phyloP scores from a whole-genome alignment of 495 filamentous ascomycete genomes.

The Hypoxylon lenormandii region DNA sequence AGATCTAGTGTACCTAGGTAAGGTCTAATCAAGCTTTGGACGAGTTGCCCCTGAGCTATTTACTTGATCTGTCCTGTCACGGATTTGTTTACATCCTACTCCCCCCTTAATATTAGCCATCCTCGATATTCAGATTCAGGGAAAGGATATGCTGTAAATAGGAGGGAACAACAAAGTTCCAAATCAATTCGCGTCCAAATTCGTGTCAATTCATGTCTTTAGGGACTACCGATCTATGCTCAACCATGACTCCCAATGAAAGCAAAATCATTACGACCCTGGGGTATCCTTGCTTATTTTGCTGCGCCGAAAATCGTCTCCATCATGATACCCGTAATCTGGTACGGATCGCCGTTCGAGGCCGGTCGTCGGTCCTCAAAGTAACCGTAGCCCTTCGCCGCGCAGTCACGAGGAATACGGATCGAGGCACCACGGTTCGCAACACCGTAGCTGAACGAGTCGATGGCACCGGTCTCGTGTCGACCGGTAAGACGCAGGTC shows the following conservation, averaged over 20 bases:
- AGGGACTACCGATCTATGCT: slow-evolving; percentile 41
- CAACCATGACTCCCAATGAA: slow-evolving; percentile 34
- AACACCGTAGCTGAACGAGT: slow-evolving; percentile 93
- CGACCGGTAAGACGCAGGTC: slow-evolving; percentile 87
- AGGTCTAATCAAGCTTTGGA: too few species aligned
- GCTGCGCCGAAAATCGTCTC: slow-evolving; percentile 67
- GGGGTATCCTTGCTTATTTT: slow-evolving; percentile 45
- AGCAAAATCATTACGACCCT: slow-evolving; percentile 38
- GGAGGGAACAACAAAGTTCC: background rate
- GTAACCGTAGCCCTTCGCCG: slow-evolving; percentile 95
- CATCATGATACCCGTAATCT: slow-evolving; percentile 92
- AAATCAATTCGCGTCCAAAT: slow-evolving; percentile 7
- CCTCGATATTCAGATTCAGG: too few species aligned
- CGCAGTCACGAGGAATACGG: slow-evolving; percentile 89
- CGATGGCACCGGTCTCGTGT: slow-evolving; percentile 95
- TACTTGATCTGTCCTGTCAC: too few species aligned
- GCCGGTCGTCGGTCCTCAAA: slow-evolving; percentile 97
- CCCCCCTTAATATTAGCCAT: too few species aligned
- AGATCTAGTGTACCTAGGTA: too few species aligned
- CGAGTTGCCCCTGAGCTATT: too few species aligned
- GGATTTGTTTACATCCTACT: too few species aligned
- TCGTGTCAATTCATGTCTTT: slow-evolving; percentile 41
- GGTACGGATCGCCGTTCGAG: slow-evolving; percentile 95
- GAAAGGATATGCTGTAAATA: background rate
- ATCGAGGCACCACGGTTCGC: slow-evolving; percentile 95